phyloP scores from a whole-genome alignment of 768 basidiomycete genomes.

The Lentinula edodes region DNA sequence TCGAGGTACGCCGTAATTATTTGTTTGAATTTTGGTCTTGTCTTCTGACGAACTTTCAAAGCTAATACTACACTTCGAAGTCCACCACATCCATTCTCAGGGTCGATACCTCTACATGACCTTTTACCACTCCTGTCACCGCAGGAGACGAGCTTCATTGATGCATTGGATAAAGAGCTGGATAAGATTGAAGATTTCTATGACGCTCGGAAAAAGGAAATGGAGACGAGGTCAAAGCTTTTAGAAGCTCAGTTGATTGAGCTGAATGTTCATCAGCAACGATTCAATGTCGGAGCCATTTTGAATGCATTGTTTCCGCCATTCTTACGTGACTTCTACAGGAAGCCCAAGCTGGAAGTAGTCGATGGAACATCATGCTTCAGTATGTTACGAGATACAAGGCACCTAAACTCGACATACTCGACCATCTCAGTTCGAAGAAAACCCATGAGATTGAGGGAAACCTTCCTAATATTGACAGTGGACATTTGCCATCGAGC shows the following conservation, averaged over 20 bases:
- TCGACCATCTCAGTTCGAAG: background rate
- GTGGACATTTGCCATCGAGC: background rate
- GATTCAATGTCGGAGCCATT: constrained; percentile 44
- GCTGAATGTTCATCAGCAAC: constrained; percentile 60
- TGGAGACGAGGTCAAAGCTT: constrained; percentile 36
- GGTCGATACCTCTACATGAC: constrained; percentile 32
- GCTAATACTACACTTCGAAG: background rate
- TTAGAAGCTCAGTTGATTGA: constrained; percentile 71
- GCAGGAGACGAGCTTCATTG: constrained; percentile 68
- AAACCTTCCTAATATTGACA: background rate
- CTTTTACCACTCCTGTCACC: constrained; percentile 53
- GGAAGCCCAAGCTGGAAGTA: constrained; percentile 4
- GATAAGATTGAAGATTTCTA: constrained; percentile 88
- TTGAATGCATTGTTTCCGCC: background rate
- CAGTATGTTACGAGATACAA: background rate
- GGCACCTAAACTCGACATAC: background rate
- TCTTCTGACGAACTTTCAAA: background rate
- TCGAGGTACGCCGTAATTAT: background rate
- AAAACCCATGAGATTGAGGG: background rate
- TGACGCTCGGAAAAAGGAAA: constrained; percentile 59
- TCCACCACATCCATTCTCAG: constrained; percentile 21
- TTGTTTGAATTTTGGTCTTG: background rate
- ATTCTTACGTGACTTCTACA: background rate
- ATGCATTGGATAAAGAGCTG: constrained; percentile 69
- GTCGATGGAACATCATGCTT: background rate